Base-by-base conservation (phyloP, 2,329 filamentous ascomycete species). In the Dothistroma septosporum region DNA sequence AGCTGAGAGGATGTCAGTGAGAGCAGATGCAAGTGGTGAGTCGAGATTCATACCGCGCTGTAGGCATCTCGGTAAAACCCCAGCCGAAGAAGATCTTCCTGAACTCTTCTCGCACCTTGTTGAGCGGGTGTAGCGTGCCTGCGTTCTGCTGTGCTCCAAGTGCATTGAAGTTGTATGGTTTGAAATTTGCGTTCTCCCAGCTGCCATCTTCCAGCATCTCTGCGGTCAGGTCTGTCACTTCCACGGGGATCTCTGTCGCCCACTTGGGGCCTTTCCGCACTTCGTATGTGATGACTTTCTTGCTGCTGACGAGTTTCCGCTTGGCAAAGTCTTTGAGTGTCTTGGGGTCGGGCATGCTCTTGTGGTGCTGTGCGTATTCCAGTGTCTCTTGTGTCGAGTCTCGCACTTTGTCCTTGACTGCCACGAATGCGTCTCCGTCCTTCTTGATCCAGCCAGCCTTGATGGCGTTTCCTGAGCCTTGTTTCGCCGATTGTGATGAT, bases 61-160 rank as follows among this genome's bases (percentile, higher is more conserved):
- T 97, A 14, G 92, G 90, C 94, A 99, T 97, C 81, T 99, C 94
- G 72, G 93, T 88, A 80, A 97, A 99, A 57, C 93, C 94, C 87
- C 96, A 96, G 75, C 96, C 92, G 79, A 99, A 97, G 86, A 99
- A 99, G 74, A 99, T 97, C 74, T 94, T 90, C 61, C 94, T 84
- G 84, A 99, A 96, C 78, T 97, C 94, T 70, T 91, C 85, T 69
- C 94, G 89, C 70, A 97, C 93, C 82, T 97, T 97, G 80, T 92
- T 97, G 68, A 99, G 65, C 4, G 80, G 80, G 70, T 82, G 80
- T 64, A 82, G 66, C 41, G 78, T 77, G 60, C 79, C 79, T 19
- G 77, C 73, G 59, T 78, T 74, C 80, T 73, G 87, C 48, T 86
- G 73, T 83, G 88, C 72, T 83, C 86, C 86, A 10, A 65, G 50